phyloP scores from a whole-genome alignment of 2,329 filamentous ascomycete species.

The Colletotrichum sp. region DNA sequence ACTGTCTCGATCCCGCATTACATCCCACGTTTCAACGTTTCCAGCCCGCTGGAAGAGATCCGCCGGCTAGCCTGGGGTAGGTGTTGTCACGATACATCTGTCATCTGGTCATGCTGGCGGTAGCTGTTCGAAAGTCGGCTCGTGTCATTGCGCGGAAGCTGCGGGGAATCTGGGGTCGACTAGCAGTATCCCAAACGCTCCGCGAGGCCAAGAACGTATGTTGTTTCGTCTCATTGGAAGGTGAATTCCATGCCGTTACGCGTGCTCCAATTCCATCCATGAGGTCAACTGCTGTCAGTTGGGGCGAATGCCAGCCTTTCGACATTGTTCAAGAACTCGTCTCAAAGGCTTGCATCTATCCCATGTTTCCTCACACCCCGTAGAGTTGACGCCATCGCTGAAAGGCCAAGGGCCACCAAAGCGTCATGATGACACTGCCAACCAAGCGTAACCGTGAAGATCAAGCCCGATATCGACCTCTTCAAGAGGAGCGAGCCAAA shows the following conservation, averaged over 20 bases:
- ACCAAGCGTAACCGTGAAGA: neutral
- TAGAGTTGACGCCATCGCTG: neutral
- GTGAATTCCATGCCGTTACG: neutral
- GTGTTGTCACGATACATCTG: constrained; percentile 1
- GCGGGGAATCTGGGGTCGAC: neutral
- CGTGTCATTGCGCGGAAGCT: neutral
- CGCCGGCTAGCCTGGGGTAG: neutral
- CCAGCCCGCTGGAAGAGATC: neutral
- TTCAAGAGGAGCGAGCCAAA: neutral
- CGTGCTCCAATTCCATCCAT: neutral
- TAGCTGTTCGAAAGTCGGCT: neutral
- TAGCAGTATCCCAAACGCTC: neutral
- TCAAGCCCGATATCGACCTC: neutral
- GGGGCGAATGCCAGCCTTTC: neutral
- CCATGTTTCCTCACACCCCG: neutral
- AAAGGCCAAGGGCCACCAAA: neutral
- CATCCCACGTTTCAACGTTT: neutral
- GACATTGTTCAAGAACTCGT: neutral
- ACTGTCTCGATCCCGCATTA: neutral
- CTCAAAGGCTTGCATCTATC: neutral
- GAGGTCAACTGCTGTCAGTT: neutral
- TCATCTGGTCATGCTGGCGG: neutral
- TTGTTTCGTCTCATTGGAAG: neutral
- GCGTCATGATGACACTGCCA: constrained; percentile 18
- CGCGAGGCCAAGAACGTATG: neutral